Evolutionary conservation across 148 eudicot species (phyloP).

Genomic region (Rhododendron vialii): DNA sequence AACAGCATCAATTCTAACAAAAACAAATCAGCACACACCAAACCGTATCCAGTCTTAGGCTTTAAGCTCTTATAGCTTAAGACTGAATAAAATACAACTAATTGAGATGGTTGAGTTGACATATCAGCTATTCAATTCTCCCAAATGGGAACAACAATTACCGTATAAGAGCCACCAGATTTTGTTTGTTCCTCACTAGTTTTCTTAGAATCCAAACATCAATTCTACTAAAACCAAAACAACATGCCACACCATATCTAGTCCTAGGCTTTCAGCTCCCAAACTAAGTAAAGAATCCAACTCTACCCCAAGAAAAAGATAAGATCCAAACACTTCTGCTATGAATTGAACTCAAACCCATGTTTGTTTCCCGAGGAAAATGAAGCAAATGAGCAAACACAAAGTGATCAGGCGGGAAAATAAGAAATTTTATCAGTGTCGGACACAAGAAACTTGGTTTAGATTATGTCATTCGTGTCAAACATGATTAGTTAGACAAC

Average conservation of each 20-base stretch:
- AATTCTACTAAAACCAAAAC: not conserved
- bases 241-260: not conserved
- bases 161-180: not conserved
- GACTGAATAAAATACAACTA: not conserved
- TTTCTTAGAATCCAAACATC: not conserved
- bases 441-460: not conserved
- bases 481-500: not conserved
- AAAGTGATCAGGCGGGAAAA: not conserved
- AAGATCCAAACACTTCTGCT: not conserved
- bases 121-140: not conserved
- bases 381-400: not conserved
- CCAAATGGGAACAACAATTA: not conserved
- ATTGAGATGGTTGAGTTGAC: not conserved
- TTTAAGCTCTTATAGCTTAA: not conserved
- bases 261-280: not conserved
- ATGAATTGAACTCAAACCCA: not conserved
- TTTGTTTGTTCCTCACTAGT: not conserved
- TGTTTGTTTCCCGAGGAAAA: not conserved
- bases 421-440: not conserved
- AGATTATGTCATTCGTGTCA: not conserved
- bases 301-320: not conserved
- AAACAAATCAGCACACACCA: not conserved
- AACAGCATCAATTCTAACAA: not conserved
- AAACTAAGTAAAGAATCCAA: not conserved
- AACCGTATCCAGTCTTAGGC: not conserved